phyloP scores from a whole-genome alignment of 768 basidiomycete genomes.

The Russula compacta region DNA sequence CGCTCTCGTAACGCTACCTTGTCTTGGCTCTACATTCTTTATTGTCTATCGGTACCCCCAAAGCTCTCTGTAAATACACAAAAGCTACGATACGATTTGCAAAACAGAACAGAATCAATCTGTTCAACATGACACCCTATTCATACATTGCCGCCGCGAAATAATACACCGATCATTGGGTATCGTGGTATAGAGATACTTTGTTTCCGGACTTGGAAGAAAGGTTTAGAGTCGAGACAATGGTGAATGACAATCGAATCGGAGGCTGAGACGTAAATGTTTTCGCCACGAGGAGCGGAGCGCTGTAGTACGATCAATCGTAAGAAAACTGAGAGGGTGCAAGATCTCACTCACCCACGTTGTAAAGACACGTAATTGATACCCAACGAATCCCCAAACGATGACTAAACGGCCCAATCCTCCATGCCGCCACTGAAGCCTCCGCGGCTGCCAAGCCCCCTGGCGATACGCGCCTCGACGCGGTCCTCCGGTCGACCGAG shows the following conservation, averaged over 20 bases:
- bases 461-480: constrained; percentile 27
- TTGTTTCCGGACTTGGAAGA: background rate
- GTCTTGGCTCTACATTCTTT: background rate
- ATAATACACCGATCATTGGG: constrained; percentile 1
- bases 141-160: background rate
- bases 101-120: background rate
- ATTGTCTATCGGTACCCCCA: background rate
- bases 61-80: background rate
- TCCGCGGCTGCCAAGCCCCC: constrained; percentile 29
- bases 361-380: constrained; percentile 5
- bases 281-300: background rate
- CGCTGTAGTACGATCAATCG: constrained; percentile 1
- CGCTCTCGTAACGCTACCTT: background rate
- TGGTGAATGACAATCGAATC: background rate
- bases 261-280: background rate
- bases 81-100: background rate
- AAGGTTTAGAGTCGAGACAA: background rate
- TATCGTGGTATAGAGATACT: background rate
- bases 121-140: background rate
- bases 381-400: background rate
- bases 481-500: constrained; percentile 43
- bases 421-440: constrained; percentile 38
- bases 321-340: background rate
- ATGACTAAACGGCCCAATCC: constrained; percentile 37
- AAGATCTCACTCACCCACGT: constrained; percentile 4